phyloP scores from a whole-genome alignment of 176 grass and related monocot genomes.

The Canna indica region DNA sequence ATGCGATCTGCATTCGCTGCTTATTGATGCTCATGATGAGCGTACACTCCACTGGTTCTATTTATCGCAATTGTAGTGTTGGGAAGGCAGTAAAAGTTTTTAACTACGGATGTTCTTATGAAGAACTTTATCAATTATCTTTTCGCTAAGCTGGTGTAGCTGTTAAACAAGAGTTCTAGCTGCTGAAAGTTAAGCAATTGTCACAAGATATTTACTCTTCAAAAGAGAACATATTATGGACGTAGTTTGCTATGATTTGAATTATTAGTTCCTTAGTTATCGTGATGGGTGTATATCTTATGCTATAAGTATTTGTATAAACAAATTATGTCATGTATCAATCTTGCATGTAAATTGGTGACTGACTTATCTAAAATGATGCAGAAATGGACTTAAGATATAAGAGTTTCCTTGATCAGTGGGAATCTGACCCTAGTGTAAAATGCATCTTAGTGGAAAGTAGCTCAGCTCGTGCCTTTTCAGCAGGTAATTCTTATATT shows the following conservation, averaged over 20 bases:
- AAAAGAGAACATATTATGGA: neutral
- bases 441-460: slow-evolving; percentile 91
- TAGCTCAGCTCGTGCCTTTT: slow-evolving; percentile 80
- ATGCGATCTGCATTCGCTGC: neutral
- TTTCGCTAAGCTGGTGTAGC: neutral
- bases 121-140: neutral
- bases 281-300: too few relatives aligned
- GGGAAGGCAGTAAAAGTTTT: too few relatives aligned
- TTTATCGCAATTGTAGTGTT: too few relatives aligned
- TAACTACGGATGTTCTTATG: too few relatives aligned
- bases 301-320: neutral
- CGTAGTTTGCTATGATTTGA: neutral
- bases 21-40: too few relatives aligned
- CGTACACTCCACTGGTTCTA: too few relatives aligned
- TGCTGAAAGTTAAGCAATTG: too few relatives aligned
- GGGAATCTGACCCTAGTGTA: slow-evolving; percentile 70
- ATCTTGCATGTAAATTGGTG: neutral
- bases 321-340: neutral
- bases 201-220: neutral
- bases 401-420: slow-evolving; percentile 26
- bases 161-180: neutral
- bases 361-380: neutral
- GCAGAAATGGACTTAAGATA: slow-evolving; percentile 19
- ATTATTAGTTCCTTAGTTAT: neutral
- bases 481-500: slow-evolving; percentile 45